Evolutionary conservation across 257 asterid genomes (phyloP), one percentile per base, ranked within the genome.

Genomic region (Solanum tacnaense): DNA sequence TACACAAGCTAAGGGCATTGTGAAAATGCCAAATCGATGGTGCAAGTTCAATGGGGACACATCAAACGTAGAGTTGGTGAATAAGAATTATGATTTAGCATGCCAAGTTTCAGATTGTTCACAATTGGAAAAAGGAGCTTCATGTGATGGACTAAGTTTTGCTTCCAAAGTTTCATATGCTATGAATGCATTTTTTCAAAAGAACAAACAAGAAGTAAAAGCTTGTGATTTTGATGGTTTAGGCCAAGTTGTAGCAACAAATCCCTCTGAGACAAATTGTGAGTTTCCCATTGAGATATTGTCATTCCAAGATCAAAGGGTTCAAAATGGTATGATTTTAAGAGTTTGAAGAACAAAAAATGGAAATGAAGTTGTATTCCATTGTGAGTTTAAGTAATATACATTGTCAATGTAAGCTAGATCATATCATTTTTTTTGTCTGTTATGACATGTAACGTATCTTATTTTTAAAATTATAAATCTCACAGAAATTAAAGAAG

Each of bases 101-200:
- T 95, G 96, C 49, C 0, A 1, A 2, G 0, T 0, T 0, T 83
- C 92, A 5, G 96, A 95, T 56, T 95, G 97, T 89, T 87, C 96
- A 3, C 35, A 82, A 1, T 27, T 94, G 27, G 60, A 39, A 3
- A 44, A 86, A 3, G 97, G 96, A 6, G 93, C 91, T 12, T 89
- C 94, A 2, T 95, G 95, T 86, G 78, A 84, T 75, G 81, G 84
- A 27, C 65, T 93, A 31, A 83, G 78, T 56, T 32, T 4, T 15
- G 13, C 3, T 5, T 67, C 87, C 38, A 90, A 91, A 11, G 84
- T 91, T 7, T 95, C 95, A 5, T 95, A 94, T 75, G 95, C 94
- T 13, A 92, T 91, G 72, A 93, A 94, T 62, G 88, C 75, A 87
- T 88, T 58, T 18, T 95, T 91, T 29, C 98, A 95, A 78, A 67